Evolutionary conservation across 495 filamentous ascomycete genomes (phyloP), one percentile per base, ranked within the genome.

Genomic region (Podospora didyma): DNA sequence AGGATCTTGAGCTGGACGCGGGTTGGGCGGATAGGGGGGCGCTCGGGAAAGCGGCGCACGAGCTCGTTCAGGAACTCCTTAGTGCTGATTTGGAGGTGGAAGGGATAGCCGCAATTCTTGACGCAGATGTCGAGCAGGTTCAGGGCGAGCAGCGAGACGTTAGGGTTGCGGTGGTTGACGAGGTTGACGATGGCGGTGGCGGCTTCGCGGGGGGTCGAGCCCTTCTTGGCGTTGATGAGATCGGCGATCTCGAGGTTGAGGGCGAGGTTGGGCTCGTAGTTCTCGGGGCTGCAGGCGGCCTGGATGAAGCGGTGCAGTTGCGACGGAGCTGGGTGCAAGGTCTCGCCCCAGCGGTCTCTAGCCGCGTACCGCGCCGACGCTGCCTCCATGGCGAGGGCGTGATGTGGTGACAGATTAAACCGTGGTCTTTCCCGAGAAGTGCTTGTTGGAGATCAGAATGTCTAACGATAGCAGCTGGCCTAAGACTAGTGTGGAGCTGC

Each of bases 21-120:
- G 39, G 88, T 88, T 48, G 92, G 82, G 51, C 94, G 86, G 58
- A 92, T 79, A 11, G 93, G 89, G 45, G 94, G 94, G 28, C 93
- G 83, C 73, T 98, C 94, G 55, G 94, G 94, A 68, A 98, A 98
- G 51, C 93, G 82, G 56, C 94, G 87, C 24, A 98, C 94, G 59
- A 98, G 86, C 80, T 98, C 94, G 77, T 97, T 98, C 54, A 98
- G 83, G 65, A 98, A 97, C 63, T 98, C 94, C 71, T 98, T 98
- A 54, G 94, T 97, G 70, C 88, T 90, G 71, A 98, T 97, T 74
- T 98, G 94, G 39, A 98, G 86, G 59, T 98, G 94, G 73, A 98
- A 98, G 17, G 95, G 91, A 73, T 98, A 98, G 63, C 94, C 94
- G 84, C 94, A 98, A 73, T 98, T 98, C 76, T 98, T 98, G 70